phyloP scores from a whole-genome alignment of 495 filamentous ascomycete genomes.

The Podospora fimiseda region DNA sequence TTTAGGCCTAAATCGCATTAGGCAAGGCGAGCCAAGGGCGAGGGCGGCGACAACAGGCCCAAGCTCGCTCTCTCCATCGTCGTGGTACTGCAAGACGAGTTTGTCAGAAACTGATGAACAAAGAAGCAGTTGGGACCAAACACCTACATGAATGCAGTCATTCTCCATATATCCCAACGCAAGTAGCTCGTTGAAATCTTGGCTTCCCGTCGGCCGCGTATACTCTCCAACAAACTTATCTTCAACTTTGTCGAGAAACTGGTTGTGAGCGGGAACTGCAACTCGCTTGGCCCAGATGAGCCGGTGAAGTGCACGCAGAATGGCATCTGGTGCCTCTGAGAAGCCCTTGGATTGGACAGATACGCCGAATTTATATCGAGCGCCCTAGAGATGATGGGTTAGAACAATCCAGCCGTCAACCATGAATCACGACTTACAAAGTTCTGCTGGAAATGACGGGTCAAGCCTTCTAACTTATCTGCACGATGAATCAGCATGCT shows the following conservation, averaged over 20 bases:
- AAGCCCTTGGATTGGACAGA: constrained; percentile 59
- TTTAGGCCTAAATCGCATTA: constrained; percentile 69
- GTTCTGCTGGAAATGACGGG: constrained; percentile 65
- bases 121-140: neutral
- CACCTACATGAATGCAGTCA: constrained; percentile 59
- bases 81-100: constrained; percentile 57
- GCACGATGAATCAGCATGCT: neutral
- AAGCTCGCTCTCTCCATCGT: constrained; percentile 72
- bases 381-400: constrained; percentile 49
- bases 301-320: constrained; percentile 53
- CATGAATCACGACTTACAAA: constrained; percentile 46
- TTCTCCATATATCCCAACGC: constrained; percentile 68
- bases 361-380: constrained; percentile 77
- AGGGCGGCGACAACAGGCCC: constrained; percentile 71
- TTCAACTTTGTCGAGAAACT: constrained; percentile 7
- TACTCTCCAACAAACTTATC: constrained; percentile 2
- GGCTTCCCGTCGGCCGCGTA: constrained; percentile 11
- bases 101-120: constrained; percentile 20
- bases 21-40: constrained; percentile 62
- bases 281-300: constrained; percentile 58
- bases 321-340: constrained; percentile 47
- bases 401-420: neutral
- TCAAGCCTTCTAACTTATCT: constrained; percentile 45
- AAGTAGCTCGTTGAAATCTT: constrained; percentile 68
- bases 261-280: constrained; percentile 29